Base-by-base conservation (phyloP, 2,329 filamentous ascomycete genomes). In the Neofusicoccum umdonicola region DNA sequence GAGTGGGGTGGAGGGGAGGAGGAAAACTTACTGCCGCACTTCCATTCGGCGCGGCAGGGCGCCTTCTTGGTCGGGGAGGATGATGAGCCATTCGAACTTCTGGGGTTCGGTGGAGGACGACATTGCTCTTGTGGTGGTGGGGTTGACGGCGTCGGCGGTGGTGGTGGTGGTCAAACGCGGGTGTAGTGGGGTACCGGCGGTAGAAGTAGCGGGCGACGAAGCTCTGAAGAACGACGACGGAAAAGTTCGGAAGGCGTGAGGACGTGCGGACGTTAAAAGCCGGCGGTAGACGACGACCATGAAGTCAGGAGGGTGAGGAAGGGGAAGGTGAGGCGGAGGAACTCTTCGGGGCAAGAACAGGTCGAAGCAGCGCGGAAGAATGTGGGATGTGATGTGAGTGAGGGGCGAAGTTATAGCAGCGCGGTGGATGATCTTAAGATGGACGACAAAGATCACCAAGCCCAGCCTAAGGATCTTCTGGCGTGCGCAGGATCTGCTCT, bases 41-140 rank as follows among this genome's bases (percentile, higher is more conserved):
- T 77, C 72, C 68, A 84, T 73, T 3, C 82, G 69, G 66, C 78
- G 76, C 39, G 79, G 72, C 61, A 83, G 69, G 17, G 75, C 78
- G 51, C 75, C 78, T 2, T 68, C 67, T 41, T 78, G 71, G 68
- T 84, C 82, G 1, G 81, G 81, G 0, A 81, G 67, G 60, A 84
- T 82, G 67, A 82, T 76, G 62, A 84, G 77, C 82, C 82, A 84
- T 76, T 84, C 82, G 66, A 74, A 69, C 68, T 81, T 80, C 42
- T 60, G 56, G 58, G 76, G 72, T 64, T 67, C 45, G 50, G 70
- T 64, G 22, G 68, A 66, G 50, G 56, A 22, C 8, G 56, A 47
- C 56, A 60, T 60, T 7, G 42, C 37, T 37, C 42, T 60, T n/a
- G 27, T 31, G 27, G 27, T 37, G 42, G 22, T 60, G n/a, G 27